Evolutionary conservation across 1,284 basidiomycete species (phyloP), one percentile per base, ranked within the genome.

Genomic region (Fereydounia khargensis): DNA sequence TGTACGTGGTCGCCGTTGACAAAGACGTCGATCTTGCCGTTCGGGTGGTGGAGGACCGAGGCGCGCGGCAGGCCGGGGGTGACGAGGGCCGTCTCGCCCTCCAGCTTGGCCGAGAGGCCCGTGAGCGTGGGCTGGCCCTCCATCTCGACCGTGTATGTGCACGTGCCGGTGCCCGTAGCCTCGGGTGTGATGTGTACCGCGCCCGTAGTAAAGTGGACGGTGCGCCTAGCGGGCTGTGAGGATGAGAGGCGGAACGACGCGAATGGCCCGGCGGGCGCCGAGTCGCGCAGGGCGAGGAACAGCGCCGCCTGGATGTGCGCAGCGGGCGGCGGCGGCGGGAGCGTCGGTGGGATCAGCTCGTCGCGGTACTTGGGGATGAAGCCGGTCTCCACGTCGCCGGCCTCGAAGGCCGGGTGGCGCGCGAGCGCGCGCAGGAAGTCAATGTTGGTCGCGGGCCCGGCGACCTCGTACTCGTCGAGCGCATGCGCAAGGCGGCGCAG

Each of bases 361-460:
- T 84, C 79, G 65, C 83, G 82, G 73, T 91, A 85, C 84, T 88
- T 88, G 88, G 83, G 81, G 67, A 96, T 92, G 71, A 95, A 96
- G 2, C 89, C 90, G 7, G 91, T 95, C 76, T 95, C 91, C 5
- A 96, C 84, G 47, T 91, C 84, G n/a, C 82, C 89, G 23, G 81
- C 79, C 16, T 87, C 81, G 69, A 96, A 95, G 5, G 85, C 82
- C 22, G 81, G 72, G 73, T 95, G 86, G 0, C 84, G 83, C 0
- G 89, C 87, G 34, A 96, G 80, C 0, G 80, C 81, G 50, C 86
- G 80, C 51, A 96, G 78, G 75, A 96, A 96, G 71, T 92, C 88
- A 28, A 96, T 81, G 71, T 95, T 96, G 16, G 91, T 95, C 10
- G 85, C 83, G 2, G 92, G 87, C 11, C 91, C 91, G 0, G 91